Evolutionary conservation across 148 eudicot genomes (phyloP), one percentile per base, ranked within the genome.

Genomic region (Rhododendron molle): DNA sequence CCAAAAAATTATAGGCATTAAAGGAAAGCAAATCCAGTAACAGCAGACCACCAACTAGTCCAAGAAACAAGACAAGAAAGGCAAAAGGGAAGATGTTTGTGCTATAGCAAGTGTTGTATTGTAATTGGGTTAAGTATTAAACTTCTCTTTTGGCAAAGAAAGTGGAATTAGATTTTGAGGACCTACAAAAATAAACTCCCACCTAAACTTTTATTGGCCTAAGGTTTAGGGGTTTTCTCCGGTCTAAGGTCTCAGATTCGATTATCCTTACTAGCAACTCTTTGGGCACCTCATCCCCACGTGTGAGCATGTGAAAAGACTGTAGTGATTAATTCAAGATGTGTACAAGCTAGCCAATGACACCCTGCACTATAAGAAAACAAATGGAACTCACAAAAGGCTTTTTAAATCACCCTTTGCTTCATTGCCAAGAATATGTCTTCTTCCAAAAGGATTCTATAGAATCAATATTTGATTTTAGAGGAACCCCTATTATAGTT

Each of bases 391-490:
- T 11, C 36, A 69, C 10, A 36, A 7, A 38, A 9, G 20, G 28
- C 5, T 10, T 34, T 54, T 81, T 3, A 28, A 69, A 3, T 28
- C 18, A 26, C 18, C 6, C 73, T 23, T 81, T 81, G 7, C 82
- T 79, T 79, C 82, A 81, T 60, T 60, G 32, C 74, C 73, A 81
- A 81, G 83, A 58, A 36, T 81, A 43, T 81, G 36, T 69, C 50
- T 12, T 58, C 28, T 32, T 54, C 13, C 43, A 7, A 47, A 79
- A 79, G 58, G 65, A 32, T 81, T 65, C 47, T 32, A 36, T 56
- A 5, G 18, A 58, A 81, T 60, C 73, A 81, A 23, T 23, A 67
- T 67, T 67, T 32, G 34, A 32, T 32, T 32, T 32, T 76, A 38
- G 21, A 76, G 44, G 40, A 49, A 16, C 26, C 28, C n/a, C 7